These are phyloP conservation scores for Amaranthus tricolor DNA, from an alignment of 179 eudicot genomes.

Conservation along the genomic window DNA sequence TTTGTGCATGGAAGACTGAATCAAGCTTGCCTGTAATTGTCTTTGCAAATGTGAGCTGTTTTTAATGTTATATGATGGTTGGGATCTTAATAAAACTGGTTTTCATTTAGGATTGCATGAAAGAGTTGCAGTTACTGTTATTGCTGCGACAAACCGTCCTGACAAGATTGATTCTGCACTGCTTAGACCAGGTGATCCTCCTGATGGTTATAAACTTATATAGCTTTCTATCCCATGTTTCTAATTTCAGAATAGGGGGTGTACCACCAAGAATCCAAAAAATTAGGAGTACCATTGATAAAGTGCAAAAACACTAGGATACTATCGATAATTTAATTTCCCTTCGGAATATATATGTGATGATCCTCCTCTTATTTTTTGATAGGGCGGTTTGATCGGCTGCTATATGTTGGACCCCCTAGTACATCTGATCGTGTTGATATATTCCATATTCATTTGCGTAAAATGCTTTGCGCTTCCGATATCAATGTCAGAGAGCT, in stretches of 20 bases:
- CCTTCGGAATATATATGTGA: conserved; percentile 2
- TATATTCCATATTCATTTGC: conserved; percentile 73
- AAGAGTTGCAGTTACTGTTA: conserved; percentile 80
- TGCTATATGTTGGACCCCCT: conserved; percentile 88
- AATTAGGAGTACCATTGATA: too few relatives aligned
- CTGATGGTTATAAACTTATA: not conserved
- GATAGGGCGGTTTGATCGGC: conserved; percentile 85
- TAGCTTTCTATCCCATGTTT: not conserved
- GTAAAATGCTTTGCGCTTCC: conserved; percentile 59
- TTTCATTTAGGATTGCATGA: conserved; percentile 64
- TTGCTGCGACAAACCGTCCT: conserved; percentile 97
- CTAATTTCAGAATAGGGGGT: not conserved
- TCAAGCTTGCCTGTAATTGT: not conserved
- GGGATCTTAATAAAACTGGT: not conserved
- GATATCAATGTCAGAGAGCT: conserved; percentile 63
- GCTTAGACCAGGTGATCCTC: conserved; percentile 77
- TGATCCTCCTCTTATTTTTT: conserved; percentile 3
- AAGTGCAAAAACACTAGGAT: too few relatives aligned
- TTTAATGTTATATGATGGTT: conserved; percentile 2
- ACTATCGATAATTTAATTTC: too few relatives aligned
- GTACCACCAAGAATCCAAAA: too few relatives aligned
- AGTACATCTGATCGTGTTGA: conserved; percentile 63
- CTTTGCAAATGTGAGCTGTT: not conserved
- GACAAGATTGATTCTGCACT: conserved; percentile 98
- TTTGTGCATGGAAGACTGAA: conserved; percentile 4